phyloP scores from a whole-genome alignment of 2,329 filamentous ascomycete genomes.

The Nothopassalora personata region DNA sequence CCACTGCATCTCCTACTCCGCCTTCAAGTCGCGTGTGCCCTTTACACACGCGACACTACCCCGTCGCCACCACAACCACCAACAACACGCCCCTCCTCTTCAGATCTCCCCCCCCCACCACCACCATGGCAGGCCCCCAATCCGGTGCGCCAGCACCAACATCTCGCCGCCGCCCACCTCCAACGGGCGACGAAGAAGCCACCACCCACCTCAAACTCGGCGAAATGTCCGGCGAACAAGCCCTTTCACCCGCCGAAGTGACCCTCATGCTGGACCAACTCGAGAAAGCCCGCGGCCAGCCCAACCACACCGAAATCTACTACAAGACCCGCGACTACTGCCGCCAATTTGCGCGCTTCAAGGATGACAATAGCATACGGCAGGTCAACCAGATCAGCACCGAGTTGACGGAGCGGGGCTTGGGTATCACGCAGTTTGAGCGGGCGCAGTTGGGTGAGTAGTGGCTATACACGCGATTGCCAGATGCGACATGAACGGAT shows the following conservation, averaged over 20 bases:
- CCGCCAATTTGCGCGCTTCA: conserved; percentile 91
- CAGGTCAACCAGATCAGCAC: conserved; percentile 50
- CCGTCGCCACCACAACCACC: background rate
- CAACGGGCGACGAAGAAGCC: conserved; percentile 81
- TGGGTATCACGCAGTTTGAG: conserved; percentile 67
- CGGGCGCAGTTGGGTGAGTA: conserved; percentile 77
- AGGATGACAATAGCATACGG: conserved; percentile 91
- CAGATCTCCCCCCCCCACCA: background rate
- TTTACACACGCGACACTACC: background rate
- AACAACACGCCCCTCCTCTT: background rate
- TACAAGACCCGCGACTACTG: conserved; percentile 69
- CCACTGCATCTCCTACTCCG: background rate
- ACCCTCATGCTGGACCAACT: conserved; percentile 87
- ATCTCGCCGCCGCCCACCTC: conserved; percentile 59
- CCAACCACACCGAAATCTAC: conserved; percentile 45
- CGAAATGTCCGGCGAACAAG: conserved; percentile 88
- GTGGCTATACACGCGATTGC: background rate
- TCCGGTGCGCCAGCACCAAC: conserved; percentile 21
- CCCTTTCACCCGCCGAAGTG: conserved; percentile 86
- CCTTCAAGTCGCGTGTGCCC: background rate
- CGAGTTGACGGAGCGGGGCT: conserved; percentile 52
- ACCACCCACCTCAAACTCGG: conserved; percentile 75
- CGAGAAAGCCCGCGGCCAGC: conserved; percentile 46
- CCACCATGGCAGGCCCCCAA: conserved; percentile 28
- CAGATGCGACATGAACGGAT: background rate